Evolutionary conservation across 768 basidiomycete species (phyloP).

Genomic region (Mycena metata): DNA sequence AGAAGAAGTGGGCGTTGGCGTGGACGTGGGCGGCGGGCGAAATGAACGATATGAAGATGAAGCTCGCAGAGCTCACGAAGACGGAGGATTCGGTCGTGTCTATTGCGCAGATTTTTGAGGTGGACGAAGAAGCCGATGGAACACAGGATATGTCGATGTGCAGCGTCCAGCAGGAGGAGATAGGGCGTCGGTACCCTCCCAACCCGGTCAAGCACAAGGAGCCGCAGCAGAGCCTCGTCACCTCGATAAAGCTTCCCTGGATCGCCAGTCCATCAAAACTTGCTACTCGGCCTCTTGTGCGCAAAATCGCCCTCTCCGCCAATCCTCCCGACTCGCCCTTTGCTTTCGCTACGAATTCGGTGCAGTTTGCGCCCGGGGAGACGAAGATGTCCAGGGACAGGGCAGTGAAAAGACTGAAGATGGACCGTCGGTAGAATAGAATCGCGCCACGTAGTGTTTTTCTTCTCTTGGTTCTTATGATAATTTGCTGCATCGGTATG

Average conservation of each 20-base stretch:
- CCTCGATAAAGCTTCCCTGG: no score
- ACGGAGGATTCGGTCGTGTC: slow-evolving; percentile 1
- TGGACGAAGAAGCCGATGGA: not conserved
- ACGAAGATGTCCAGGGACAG: not conserved
- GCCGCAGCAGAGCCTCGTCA: no score
- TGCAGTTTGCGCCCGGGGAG: slow-evolving; percentile 5
- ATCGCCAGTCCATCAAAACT: not conserved
- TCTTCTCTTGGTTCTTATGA: no score
- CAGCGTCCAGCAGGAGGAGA: not conserved
- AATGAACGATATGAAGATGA: not conserved
- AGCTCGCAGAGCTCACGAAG: not conserved
- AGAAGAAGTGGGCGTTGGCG: slow-evolving; percentile 8
- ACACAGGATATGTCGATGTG: slow-evolving; percentile 7
- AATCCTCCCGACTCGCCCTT: slow-evolving; percentile 13
- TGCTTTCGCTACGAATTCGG: slow-evolving; percentile 11
- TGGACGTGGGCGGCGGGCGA: slow-evolving; percentile 1
- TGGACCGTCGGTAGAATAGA: slow-evolving; percentile 8
- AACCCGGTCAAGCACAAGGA: no score
- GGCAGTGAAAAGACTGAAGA: slow-evolving; percentile 15
- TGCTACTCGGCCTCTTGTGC: not conserved
- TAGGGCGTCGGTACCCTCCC: no score
- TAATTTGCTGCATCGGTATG: no score
- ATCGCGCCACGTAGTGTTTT: no score
- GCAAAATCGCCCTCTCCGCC: slow-evolving; percentile 13
- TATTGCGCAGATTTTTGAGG: not conserved